Evolutionary conservation across 495 filamentous ascomycete species (phyloP).

Genomic region (Neurospora africana): DNA sequence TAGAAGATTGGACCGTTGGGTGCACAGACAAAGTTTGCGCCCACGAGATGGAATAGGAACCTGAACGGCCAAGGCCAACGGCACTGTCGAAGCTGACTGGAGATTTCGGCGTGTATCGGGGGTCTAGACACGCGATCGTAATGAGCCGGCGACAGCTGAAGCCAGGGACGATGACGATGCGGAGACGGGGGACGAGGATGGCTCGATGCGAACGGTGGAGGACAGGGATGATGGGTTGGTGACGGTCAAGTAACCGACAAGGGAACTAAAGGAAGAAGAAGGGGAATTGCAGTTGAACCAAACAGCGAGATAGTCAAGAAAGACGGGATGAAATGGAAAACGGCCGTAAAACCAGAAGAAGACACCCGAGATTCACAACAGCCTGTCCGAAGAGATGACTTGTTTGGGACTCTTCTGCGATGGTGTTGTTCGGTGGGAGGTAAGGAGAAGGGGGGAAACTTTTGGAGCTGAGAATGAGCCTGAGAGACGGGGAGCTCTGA

Average conservation of each 20-base stretch:
- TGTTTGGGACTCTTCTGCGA: neutral
- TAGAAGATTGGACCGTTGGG: neutral
- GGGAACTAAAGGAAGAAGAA: neutral
- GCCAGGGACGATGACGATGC: neutral
- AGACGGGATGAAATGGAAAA: neutral
- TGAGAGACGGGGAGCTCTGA: conserved; percentile 1
- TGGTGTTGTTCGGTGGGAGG: neutral
- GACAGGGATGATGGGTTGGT: neutral
- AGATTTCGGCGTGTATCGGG: neutral
- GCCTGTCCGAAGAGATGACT: neutral
- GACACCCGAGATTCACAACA: neutral
- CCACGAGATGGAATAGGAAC: neutral
- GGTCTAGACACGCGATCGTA: neutral
- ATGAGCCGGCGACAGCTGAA: neutral
- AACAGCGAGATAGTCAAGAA: neutral
- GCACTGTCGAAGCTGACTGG: neutral
- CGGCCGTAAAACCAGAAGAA: neutral
- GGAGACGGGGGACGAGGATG: neutral
- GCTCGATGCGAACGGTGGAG: neutral
- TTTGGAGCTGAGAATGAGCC: neutral
- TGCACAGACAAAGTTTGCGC: neutral
- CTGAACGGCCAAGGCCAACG: neutral
- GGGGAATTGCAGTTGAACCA: neutral
- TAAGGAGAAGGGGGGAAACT: neutral
- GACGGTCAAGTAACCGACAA: neutral